A percentile compares a stretch with the other conserved stretches of the same genome.
These are phyloP conservation scores for Ceratobasidium sp. DNA, from an alignment of 1,284 basidiomycete species.

Conservation along the genomic window DNA sequence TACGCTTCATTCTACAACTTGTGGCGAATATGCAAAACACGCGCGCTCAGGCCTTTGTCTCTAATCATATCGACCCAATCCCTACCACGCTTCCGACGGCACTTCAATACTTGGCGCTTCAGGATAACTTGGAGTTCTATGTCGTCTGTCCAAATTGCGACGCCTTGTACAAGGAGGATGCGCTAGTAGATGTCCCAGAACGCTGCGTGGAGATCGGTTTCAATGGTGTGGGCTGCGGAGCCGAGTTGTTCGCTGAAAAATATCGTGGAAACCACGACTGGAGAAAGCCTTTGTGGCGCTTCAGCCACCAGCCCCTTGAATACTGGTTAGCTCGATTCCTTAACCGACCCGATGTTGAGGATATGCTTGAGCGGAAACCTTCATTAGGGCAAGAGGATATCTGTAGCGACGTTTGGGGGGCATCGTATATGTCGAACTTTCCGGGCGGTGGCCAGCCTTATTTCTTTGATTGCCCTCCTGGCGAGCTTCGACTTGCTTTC, in stretches of 20 bases:
- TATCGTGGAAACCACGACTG: background rate
- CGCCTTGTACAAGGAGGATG: background rate
- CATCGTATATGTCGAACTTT: slow-evolving; percentile 52
- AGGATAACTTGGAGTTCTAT: background rate
- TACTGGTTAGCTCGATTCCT: slow-evolving; percentile 25
- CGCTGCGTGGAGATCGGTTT: background rate
- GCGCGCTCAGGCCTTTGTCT: too few relatives aligned
- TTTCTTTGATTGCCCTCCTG: slow-evolving; percentile 48
- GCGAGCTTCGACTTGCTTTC: slow-evolving; percentile 53
- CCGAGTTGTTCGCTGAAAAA: background rate
- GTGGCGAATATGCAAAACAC: background rate
- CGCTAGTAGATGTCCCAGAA: background rate
- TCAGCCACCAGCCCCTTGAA: slow-evolving; percentile 10
- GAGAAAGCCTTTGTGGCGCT: background rate
- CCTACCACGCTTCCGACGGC: background rate
- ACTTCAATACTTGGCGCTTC: background rate
- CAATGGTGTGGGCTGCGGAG: background rate
- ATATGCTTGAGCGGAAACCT: slow-evolving; percentile 12
- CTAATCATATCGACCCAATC: background rate
- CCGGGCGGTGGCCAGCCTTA: slow-evolving; percentile 50
- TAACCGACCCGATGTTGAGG: slow-evolving; percentile 30
- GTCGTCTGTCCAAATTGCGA: background rate
- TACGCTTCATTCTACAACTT: background rate
- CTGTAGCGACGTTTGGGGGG: slow-evolving; percentile 54
- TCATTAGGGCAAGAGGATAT: background rate